Evolutionary conservation across 2,329 filamentous ascomycete genomes (phyloP).

Genomic region (Monascus ruber): DNA sequence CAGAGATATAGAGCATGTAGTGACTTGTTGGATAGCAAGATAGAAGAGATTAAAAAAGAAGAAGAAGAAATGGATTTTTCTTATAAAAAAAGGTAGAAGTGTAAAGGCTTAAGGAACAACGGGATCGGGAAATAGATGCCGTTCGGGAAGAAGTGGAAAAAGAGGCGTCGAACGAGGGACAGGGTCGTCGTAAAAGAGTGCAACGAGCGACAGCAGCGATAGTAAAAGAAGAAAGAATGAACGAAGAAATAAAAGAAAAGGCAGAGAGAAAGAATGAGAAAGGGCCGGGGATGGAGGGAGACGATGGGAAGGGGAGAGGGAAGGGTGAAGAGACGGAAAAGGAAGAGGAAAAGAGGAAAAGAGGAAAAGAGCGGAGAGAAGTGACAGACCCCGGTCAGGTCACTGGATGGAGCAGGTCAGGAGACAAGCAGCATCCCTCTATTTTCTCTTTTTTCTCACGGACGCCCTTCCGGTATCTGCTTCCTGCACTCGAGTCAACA

Average conservation of each 20-base stretch:
- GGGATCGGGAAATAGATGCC: background rate
- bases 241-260: conserved; percentile 16
- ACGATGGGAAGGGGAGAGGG: conserved; percentile 12
- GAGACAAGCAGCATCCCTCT: too few species aligned
- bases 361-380: conserved; percentile 5
- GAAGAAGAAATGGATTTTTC: conserved; percentile 1
- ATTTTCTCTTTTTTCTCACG: too few species aligned
- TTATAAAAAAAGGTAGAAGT: conserved; percentile 2
- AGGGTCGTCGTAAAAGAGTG: conserved; percentile 42
- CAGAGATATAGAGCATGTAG: conserved; percentile 3
- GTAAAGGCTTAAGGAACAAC: conserved; percentile 1
- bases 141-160: conserved; percentile 1
- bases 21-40: too few species aligned
- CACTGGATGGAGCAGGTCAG: too few species aligned
- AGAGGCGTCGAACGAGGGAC: conserved; percentile 23
- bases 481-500: too few species aligned
- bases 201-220: conserved; percentile 23
- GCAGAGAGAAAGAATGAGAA: conserved; percentile 1
- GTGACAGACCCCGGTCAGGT: too few species aligned
- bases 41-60: background rate
- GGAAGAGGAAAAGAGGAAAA: conserved; percentile 8
- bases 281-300: conserved; percentile 9
- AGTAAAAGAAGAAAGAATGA: conserved; percentile 13
- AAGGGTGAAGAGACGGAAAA: conserved; percentile 14
- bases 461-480: too few species aligned